phyloP scores from a whole-genome alignment of 352 stramenopile genomes.

The Phytopythium oedochilum region DNA sequence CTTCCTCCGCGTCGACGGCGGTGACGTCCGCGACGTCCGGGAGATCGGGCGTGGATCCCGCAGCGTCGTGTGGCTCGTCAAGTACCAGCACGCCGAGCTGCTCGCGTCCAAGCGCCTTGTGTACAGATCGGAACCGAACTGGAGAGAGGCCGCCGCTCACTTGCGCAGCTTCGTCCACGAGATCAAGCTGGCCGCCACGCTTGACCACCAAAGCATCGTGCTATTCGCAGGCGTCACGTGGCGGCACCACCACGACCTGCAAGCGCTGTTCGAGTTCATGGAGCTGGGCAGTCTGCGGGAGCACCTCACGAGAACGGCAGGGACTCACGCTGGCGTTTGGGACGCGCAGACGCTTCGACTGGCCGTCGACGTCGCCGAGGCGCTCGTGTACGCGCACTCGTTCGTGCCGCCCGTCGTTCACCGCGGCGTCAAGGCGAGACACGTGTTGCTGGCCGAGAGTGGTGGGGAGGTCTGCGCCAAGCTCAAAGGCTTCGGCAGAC shows the following conservation, averaged over 20 bases:
- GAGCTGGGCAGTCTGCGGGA: conserved; percentile 44
- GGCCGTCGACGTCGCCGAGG: conserved; percentile 11
- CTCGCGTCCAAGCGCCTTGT: conserved; percentile 35
- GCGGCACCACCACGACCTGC: conserved; percentile 46
- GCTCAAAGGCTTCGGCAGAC: conserved; percentile 6
- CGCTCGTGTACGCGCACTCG: conserved; percentile 10
- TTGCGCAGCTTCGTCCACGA: conserved; percentile 52
- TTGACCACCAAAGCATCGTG: conserved; percentile 68
- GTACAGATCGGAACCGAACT: conserved; percentile 8
- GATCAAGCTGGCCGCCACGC: conserved; percentile 58
- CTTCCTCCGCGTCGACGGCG: conserved; percentile 23
- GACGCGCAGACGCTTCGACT: conserved; percentile 12
- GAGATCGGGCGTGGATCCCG: conserved; percentile 30
- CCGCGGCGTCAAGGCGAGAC: conserved; percentile 11
- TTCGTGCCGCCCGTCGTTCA: conserved; percentile 7
- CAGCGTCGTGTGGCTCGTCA: conserved; percentile 37
- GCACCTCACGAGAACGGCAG: conserved; percentile 16
- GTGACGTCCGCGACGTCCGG: conserved; percentile 44
- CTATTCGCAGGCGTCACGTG: conserved; percentile 60
- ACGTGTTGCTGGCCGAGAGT: conserved; percentile 6
- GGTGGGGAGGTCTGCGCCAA: conserved; percentile 3
- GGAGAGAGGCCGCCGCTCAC: background rate
- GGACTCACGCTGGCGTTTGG: conserved; percentile 17
- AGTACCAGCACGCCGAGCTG: conserved; percentile 24
- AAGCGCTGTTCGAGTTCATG: conserved; percentile 76